Base-by-base conservation (phyloP, 2,329 filamentous ascomycete species). In the Rutstroemia sp. region DNA sequence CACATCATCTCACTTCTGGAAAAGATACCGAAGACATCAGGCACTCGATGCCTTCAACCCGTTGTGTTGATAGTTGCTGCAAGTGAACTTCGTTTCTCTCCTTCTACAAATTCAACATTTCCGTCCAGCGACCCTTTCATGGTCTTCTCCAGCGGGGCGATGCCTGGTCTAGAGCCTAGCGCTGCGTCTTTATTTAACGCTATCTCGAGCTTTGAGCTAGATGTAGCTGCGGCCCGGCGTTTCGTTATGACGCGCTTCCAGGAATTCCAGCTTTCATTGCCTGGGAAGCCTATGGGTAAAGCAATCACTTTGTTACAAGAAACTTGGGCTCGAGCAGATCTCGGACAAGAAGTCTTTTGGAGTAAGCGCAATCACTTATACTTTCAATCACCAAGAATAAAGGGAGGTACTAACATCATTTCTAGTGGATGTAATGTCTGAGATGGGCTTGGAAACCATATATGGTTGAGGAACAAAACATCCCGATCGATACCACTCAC, bases 21-120 rank as follows among this genome's bases (percentile, higher is more conserved):
- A 48, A 61, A 61, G 17, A 56, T 67, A 3, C 64, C 65, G 1
- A 19, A 58, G 0, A 61, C 57, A 25, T 65, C 63, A 1, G 65
- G 65, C 9, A 67, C 65, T 1, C 61, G 65, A 7, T 67, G 65
- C 55, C 58, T 67, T 1, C 64, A 67, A 48, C 65, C 65, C 7
- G 64, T 67, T 45, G 52, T 67, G 10, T 36, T 67, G 40, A 61
- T 67, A 16, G 55, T 55, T n/a, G 63, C 62, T 17, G 65, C 57
- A 2, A 59, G 57, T 48, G 64, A 67, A 46, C 58, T 67, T 4
- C 60, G 58, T 10, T 66, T 66, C 47, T 58, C 63, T 14, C 48
- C 55, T 10, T 36, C 40, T 19, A 44, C 56, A 7, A 57, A 44
- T 19, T n/a, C 45, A 4, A 21, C 38, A 48, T 27, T 55, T 36